Base-by-base conservation (phyloP, 2,329 filamentous ascomycete species). In the Trichoderma sp. region DNA sequence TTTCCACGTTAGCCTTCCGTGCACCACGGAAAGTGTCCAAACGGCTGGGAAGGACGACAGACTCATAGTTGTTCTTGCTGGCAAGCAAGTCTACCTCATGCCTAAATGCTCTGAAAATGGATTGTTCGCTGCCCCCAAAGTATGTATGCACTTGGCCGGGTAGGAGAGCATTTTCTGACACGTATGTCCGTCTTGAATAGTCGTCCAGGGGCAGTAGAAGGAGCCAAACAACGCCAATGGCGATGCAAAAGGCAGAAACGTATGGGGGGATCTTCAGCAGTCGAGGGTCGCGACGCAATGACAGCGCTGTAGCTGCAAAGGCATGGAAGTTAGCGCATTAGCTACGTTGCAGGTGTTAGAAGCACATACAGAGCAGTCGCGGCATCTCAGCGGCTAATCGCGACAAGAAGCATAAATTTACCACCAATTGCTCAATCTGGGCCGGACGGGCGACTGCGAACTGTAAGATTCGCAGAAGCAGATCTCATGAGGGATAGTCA, bases 101-200 rank as follows among this genome's bases (percentile, higher is more conserved):
- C 75, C 91, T 89, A 78, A 96, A 98, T 8, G 93, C 95, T 56
- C 93, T 87, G 76, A 98, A 94, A 71, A 98, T 88, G 78, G 97
- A 92, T 82, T 98, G 94, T 77, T 99, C 95, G 78, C 93, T 97
- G 19, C 95, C 95, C 7, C 92, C 90, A 77, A 99, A 99, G 80
- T 99, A 99, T 1, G 95, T 97, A 80, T 98, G 94, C 9, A 98
- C 95, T 79, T 99, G 95, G 2, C 94, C 95, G 0, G 95, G 95
- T 15, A 99, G 84, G 37, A 99, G 88, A 12, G 95, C 95, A 78
- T 99, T 99, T 79, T 99, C 95, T 52, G 94, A 98, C 68, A 99
- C 95, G 79, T 99, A 99, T 1, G 94, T 99, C 69, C 87, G 86
- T 71, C 95, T 89, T 60, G 93, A 97, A 82, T 98, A 97, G 72